phyloP scores from a whole-genome alignment of 2,329 filamentous ascomycete species.

The Sporothrix inflata region DNA sequence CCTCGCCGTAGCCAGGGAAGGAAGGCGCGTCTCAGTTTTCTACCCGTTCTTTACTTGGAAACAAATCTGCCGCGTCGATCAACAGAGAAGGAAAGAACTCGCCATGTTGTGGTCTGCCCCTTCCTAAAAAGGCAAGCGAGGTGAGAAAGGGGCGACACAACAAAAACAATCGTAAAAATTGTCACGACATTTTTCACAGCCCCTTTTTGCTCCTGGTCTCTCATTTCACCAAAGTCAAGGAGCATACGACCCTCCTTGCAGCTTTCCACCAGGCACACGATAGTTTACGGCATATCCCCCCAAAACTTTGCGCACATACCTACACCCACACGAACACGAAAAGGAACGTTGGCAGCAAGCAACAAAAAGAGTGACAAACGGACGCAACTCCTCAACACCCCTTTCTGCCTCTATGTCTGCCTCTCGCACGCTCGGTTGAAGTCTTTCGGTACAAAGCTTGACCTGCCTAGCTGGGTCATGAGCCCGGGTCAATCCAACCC shows the following conservation, averaged over 20 bases:
- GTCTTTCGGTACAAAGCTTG: constrained; percentile 20
- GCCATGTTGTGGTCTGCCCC: background rate
- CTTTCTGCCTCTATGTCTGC: background rate
- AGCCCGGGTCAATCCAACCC: constrained; percentile 30
- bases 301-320: background rate
- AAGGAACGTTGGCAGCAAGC: background rate
- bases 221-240: background rate
- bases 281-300: background rate
- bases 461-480: constrained; percentile 30
- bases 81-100: background rate
- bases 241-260: too few relatives aligned
- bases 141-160: background rate
- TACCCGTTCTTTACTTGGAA: constrained; percentile 18
- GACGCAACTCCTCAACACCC: background rate
- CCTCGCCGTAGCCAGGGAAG: constrained; percentile 23
- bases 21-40: constrained; percentile 18
- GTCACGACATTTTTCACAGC: background rate
- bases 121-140: background rate
- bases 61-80: constrained; percentile 20
- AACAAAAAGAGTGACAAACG: background rate
- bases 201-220: background rate
- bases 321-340: background rate
- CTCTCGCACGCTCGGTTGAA: background rate
- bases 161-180: background rate
- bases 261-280: background rate